Evolutionary conservation across 208 protist genomes (phyloP).

Genomic region (Leishmania lainsoni): DNA sequence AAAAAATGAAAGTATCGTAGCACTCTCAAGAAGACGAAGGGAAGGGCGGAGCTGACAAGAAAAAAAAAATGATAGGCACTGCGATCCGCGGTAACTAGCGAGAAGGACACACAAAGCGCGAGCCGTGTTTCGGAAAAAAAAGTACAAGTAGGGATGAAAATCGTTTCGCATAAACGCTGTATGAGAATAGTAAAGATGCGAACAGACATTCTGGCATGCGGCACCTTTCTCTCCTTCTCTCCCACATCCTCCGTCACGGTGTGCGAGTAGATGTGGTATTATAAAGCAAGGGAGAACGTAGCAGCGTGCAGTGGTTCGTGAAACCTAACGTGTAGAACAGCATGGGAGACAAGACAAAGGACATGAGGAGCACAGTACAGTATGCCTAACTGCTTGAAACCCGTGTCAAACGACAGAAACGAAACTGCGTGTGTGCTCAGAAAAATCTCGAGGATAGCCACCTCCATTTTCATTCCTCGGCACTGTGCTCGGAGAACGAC

Average conservation of each 20-base stretch:
- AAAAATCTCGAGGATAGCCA: background rate
- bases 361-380: constrained; percentile 14
- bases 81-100: background rate
- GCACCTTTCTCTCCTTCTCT: background rate
- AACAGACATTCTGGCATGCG: background rate
- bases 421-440: background rate
- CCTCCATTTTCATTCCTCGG: background rate
- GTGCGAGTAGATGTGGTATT: background rate
- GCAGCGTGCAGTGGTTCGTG: background rate
- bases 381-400: constrained; percentile 17
- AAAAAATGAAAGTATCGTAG: background rate
- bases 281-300: background rate
- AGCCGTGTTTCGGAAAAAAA: background rate
- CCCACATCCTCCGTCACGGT: background rate
- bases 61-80: background rate
- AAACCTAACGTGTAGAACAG: background rate
- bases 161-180: background rate
- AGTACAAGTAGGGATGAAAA: background rate
- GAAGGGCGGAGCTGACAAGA: background rate
- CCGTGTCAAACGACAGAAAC: constrained; percentile 3
- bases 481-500: background rate
- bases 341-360: constrained; percentile 8
- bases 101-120: too few relatives aligned
- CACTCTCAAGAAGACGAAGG: background rate
- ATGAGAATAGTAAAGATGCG: background rate